Evolutionary conservation across 148 eudicot species (phyloP), one percentile per base, ranked within the genome.

Genomic region (Salicornia ramosissima): DNA sequence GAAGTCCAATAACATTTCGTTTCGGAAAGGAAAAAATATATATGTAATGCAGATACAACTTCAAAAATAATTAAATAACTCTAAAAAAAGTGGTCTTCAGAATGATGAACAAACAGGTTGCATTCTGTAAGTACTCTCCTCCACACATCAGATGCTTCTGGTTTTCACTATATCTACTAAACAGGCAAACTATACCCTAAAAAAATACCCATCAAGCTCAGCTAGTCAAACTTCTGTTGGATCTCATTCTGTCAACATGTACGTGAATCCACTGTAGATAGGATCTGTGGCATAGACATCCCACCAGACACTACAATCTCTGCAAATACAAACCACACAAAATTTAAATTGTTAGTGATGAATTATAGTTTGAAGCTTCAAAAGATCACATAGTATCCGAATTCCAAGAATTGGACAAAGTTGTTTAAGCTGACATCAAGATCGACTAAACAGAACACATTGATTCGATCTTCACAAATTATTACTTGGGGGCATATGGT

Each of bases 221-320:
- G 80, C 82, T 85, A 52, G 71, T 84, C 84, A 83, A n/a, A 80
- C 82, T 85, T 83, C 91, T 67, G 80, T 57, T 78, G 67, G 80
- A 70, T 75, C 98, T 79, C 55, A 74, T 81, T 86, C 91, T 80
- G 75, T 91, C 86, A 47, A 80, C 71, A 10, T 78, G 88, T 57
- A 52, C 72, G 78, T 69, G 87, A 70, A 72, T 89, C 92, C 75
- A 87, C 50, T 1, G 96, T 87, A 7, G 96, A 82, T 10, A 92
- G 90, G 64, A 86, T 71, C 79, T 89, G 97, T 30, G 97, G 97
- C 97, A 92, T 92, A 13, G 97, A 92, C 97, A 92, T 92, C 60
- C 97, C 97, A 67, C 97, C 97, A 39, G 97, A 92, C 49, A 92
- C 86, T 39, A 92, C 96, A 64, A 92, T 92, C 78, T 92, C 97